A percentile compares a stretch with the other conserved stretches of the same genome.
Conservation (phyloP, 768 basidiomycete genomes). For the Termitomyces sp. region DNA sequence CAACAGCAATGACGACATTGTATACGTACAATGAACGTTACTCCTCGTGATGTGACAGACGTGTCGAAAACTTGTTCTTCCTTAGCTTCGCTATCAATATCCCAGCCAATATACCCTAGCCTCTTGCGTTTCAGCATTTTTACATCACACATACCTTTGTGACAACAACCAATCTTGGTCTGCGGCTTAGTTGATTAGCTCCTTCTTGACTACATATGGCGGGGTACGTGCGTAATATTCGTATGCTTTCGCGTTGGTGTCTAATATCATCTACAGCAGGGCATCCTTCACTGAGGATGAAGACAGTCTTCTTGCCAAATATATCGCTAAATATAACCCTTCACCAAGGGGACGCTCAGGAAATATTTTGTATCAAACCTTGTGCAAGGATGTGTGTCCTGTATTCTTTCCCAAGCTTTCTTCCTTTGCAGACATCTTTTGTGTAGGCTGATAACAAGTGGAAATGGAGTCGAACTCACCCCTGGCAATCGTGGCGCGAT, state of each 20-base stretch:
- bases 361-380: slow-evolving; percentile 32
- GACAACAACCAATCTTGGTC: not conserved
- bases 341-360: slow-evolving; percentile 36
- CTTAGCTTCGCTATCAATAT: not conserved
- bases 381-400: slow-evolving; percentile 41
- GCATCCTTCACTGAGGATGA: slow-evolving; percentile 30
- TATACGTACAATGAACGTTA: not conserved
- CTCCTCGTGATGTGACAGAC: slow-evolving; percentile 7
- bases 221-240: not conserved
- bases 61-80: not conserved
- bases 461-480: slow-evolving; percentile 46
- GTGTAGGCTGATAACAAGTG: slow-evolving; percentile 35
- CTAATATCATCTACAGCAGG: slow-evolving; percentile 11
- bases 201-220: slow-evolving; percentile 3
- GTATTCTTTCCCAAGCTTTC: not conserved
- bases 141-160: not conserved
- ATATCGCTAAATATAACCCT: slow-evolving; percentile 45
- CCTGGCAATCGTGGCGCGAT: slow-evolving; percentile 61
- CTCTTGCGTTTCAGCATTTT: too few relatives aligned
- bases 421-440: not conserved
- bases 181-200: not conserved
- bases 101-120: not conserved
- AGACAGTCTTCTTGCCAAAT: slow-evolving; percentile 36
- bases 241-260: not conserved
- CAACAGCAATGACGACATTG: not conserved